Evolutionary conservation across 306 rosid genomes (phyloP).

Genomic region (Ziziphus jujuba): DNA sequence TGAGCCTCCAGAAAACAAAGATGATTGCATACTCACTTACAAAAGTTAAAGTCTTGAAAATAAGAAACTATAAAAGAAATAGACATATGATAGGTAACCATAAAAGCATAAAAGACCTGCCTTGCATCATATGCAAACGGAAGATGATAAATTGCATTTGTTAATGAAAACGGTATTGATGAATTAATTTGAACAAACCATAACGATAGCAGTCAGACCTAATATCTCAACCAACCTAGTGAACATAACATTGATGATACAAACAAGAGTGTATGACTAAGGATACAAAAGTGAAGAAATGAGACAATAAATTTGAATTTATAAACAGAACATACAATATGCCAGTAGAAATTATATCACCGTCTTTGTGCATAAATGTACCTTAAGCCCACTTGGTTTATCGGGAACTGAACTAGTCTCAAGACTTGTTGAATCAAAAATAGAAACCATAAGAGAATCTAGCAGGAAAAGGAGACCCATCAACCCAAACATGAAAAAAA

Average conservation of each 20-base stretch:
- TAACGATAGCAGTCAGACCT: no score
- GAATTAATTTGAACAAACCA: no score
- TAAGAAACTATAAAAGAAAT: not conserved
- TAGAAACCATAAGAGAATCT: slow-evolving; percentile 66
- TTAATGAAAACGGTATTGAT: no score
- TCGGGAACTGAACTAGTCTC: slow-evolving; percentile 35
- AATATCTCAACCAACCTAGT: no score
- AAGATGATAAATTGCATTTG: not conserved
- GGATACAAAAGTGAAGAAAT: no score
- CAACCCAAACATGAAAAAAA: slow-evolving; percentile 55
- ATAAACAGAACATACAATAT: not conserved
- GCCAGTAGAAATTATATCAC: not conserved
- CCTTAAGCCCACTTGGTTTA: slow-evolving; percentile 36
- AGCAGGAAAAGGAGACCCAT: slow-evolving; percentile 66
- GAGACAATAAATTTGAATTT: no score
- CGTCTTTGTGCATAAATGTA: not conserved
- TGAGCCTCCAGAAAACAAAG: not conserved
- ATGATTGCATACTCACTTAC: not conserved
- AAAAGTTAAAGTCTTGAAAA: no score
- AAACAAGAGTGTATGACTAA: no score
- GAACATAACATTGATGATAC: no score
- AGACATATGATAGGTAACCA: not conserved
- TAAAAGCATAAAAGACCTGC: not conserved
- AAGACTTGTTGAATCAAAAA: slow-evolving; percentile 49
- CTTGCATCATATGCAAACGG: not conserved